phyloP scores from a whole-genome alignment of 352 stramenopile species.

The Phytophthora chlamydospora region DNA sequence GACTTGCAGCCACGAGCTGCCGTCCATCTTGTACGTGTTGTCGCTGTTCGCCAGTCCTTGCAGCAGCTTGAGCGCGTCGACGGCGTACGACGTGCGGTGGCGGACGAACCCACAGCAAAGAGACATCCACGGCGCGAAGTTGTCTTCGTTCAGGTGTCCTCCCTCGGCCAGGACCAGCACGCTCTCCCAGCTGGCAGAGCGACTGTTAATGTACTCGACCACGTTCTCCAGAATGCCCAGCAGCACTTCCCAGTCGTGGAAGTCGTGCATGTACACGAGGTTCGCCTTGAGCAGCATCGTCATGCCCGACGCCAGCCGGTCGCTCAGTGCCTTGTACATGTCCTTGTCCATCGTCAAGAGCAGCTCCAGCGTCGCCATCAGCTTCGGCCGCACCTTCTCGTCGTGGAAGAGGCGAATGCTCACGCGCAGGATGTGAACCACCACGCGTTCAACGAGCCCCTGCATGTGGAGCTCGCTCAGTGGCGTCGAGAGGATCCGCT shows the following conservation, averaged over 20 bases:
- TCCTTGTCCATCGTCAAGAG: conserved; percentile 80
- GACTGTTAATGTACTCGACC: conserved; percentile 79
- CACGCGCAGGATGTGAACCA: conserved; percentile 86
- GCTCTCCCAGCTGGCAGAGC: conserved; percentile 78
- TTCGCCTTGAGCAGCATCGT: conserved; percentile 89
- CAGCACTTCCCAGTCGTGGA: conserved; percentile 79
- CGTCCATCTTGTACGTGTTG: conserved; percentile 77
- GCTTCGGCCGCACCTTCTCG: conserved; percentile 77
- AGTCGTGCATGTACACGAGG: conserved; percentile 89
- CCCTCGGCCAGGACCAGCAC: conserved; percentile 73
- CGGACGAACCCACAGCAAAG: conserved; percentile 81
- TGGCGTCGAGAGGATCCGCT: conserved; percentile 75
- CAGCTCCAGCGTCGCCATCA: conserved; percentile 81
- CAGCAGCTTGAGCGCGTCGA: conserved; percentile 76
- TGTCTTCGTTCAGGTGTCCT: conserved; percentile 76
- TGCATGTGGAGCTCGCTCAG: conserved; percentile 80
- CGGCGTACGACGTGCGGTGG: conserved; percentile 77
- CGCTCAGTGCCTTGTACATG: conserved; percentile 82
- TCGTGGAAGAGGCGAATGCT: conserved; percentile 90
- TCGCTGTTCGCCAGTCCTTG: conserved; percentile 78
- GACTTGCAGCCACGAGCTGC: conserved; percentile 77
- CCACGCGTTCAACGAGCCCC: conserved; percentile 79
- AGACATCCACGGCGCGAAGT: conserved; percentile 84
- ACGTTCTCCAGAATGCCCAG: conserved; percentile 79
- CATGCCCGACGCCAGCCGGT: conserved; percentile 79